phyloP scores from a whole-genome alignment of 78 protist genomes.

The slime mould (Dictyostelium discoideum) region DNA sequence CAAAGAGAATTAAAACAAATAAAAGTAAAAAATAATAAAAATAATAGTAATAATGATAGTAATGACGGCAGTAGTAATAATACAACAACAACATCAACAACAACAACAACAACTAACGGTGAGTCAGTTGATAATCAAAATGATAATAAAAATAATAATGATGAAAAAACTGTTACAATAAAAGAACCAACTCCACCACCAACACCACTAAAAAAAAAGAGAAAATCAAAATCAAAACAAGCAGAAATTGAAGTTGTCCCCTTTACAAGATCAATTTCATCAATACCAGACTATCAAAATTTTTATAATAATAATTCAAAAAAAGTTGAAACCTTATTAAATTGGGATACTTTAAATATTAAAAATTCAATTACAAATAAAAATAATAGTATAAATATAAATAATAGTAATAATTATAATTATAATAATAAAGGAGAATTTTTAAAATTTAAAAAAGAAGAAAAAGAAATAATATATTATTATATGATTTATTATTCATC shows the following conservation, averaged over 20 bases:
- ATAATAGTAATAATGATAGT: not conserved
- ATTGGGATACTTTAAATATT: not conserved
- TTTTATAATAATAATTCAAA: not conserved
- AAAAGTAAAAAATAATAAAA: not conserved
- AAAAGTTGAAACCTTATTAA: not conserved
- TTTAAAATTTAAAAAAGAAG: slow-evolving; percentile 6
- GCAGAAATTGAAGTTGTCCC: not conserved
- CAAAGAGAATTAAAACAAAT: not conserved
- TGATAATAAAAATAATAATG: not conserved
- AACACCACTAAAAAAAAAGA: not conserved
- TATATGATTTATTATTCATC: slow-evolving; percentile 8
- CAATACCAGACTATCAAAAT: not conserved
- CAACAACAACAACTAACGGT: not conserved
- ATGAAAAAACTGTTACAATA: not conserved
- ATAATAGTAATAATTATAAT: not conserved
- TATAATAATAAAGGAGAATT: not conserved
- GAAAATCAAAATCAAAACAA: slow-evolving; percentile 6
- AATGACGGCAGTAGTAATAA: too few relatives aligned
- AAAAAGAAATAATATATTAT: slow-evolving; percentile 17
- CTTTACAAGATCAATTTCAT: not conserved
- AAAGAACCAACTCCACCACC: not conserved
- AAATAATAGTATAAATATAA: not conserved
- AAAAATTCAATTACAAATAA: not conserved
- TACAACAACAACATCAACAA: not conserved
- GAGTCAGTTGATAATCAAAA: not conserved